Conservation (phyloP, 2,329 filamentous ascomycete species). For the Alternaria longipes region DNA sequence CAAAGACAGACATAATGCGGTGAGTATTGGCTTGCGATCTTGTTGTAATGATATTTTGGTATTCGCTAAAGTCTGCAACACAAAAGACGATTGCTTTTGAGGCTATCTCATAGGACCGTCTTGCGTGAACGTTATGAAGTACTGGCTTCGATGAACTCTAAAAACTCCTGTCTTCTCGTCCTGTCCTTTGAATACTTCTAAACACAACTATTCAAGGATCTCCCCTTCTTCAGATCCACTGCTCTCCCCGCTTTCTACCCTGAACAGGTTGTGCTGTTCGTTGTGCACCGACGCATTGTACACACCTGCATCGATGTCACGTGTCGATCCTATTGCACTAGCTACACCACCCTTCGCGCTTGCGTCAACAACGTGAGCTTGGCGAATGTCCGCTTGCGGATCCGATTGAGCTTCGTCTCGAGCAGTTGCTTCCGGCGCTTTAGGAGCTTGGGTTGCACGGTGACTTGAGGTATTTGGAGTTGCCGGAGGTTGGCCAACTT, state of each 20-base stretch:
- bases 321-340: not conserved
- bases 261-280: not conserved
- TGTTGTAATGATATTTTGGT: not conserved
- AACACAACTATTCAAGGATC: not conserved
- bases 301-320: not conserved
- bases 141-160: not conserved
- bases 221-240: not conserved
- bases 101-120: not conserved
- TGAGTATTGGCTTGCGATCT: not conserved
- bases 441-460: not conserved
- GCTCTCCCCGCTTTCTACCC: not conserved
- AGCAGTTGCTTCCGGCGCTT: not conserved
- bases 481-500: not conserved
- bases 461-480: not conserved
- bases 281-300: not conserved
- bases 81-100: not conserved
- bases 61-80: not conserved
- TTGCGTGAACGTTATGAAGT: not conserved
- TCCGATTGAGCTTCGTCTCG: not conserved
- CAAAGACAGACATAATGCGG: not conserved
- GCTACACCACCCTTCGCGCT: not conserved
- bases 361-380: not conserved
- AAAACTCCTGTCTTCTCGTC: no score
- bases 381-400: not conserved
- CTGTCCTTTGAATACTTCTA: no score